A percentile compares a stretch with the other conserved stretches of the same genome.
Conservation (phyloP, 768 basidiomycete species). For the Pisolithus orientalis region DNA sequence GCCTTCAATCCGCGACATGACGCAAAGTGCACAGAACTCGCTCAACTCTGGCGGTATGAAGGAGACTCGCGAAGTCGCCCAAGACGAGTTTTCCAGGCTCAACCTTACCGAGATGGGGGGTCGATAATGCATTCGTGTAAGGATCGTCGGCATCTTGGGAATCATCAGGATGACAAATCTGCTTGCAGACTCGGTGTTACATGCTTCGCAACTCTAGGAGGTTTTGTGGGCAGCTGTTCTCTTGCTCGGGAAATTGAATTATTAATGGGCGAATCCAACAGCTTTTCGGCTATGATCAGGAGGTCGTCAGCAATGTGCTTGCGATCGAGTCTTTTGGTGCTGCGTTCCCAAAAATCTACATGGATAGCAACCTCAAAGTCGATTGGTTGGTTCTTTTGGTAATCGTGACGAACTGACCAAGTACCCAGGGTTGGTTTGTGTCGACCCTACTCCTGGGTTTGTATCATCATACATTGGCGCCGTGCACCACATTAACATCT, state of each 20-base stretch:
- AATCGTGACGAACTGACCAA: conserved; percentile 1
- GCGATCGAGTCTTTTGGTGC: conserved; percentile 29
- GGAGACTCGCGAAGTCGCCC: neutral
- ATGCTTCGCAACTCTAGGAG: conserved; percentile 26
- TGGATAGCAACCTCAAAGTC: conserved; percentile 22
- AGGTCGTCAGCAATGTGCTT: conserved; percentile 26
- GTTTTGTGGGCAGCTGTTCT: conserved; percentile 19
- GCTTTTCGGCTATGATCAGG: conserved; percentile 30
- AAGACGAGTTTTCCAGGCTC: conserved; percentile 3
- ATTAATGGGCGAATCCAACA: neutral
- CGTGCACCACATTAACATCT: conserved; percentile 3
- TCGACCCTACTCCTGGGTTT: conserved; percentile 22
- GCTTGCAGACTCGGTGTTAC: conserved; percentile 23
- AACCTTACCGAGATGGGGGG: conserved; percentile 14
- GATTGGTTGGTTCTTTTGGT: neutral
- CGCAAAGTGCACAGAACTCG: neutral
- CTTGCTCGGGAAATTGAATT: neutral
- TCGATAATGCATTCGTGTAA: conserved; percentile 22
- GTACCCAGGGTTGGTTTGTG: conserved; percentile 25
- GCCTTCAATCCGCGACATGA: neutral
- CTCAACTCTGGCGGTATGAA: neutral
- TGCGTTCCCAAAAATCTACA: conserved; percentile 25
- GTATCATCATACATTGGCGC: conserved; percentile 2
- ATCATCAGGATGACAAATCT: neutral
- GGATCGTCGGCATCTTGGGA: neutral